phyloP scores from a whole-genome alignment of 768 basidiomycete genomes.

The Strobilomyces echinocephalus region DNA sequence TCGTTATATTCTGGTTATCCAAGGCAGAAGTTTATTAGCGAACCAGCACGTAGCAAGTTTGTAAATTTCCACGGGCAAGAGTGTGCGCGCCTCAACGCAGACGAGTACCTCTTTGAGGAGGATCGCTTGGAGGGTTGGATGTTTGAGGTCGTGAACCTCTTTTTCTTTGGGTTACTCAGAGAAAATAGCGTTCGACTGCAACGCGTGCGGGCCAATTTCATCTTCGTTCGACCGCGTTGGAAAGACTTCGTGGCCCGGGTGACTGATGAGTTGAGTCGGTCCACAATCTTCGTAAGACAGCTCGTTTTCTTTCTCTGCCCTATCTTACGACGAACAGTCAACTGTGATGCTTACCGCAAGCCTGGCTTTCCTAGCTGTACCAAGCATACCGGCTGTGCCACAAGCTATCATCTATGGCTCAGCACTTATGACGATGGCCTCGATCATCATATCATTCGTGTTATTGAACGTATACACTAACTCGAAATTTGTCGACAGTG shows the following conservation, averaged over 20 bases:
- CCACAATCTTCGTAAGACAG: background rate
- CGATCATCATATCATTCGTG: background rate
- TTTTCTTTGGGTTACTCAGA: background rate
- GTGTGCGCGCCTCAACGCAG: background rate
- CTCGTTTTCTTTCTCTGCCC: background rate
- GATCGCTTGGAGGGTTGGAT: background rate
- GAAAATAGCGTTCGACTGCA: background rate
- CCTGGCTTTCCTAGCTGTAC: background rate
- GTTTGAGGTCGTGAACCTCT: background rate
- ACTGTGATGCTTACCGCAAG: background rate
- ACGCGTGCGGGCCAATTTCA: background rate
- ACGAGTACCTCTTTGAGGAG: background rate
- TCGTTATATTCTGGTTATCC: background rate
- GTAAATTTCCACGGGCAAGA: background rate
- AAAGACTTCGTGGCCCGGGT: background rate
- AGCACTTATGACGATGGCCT: background rate
- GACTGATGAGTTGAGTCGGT: background rate
- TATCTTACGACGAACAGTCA: background rate
- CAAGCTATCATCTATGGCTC: slow-evolving; percentile 1
- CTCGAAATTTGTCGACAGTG: background rate
- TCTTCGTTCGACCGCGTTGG: background rate
- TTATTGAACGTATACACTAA: background rate
- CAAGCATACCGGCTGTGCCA: background rate
- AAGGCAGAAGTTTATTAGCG: background rate
- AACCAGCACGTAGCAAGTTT: background rate